Base-by-base conservation (phyloP, 306 rosid species). In the Casuarina glauca region DNA sequence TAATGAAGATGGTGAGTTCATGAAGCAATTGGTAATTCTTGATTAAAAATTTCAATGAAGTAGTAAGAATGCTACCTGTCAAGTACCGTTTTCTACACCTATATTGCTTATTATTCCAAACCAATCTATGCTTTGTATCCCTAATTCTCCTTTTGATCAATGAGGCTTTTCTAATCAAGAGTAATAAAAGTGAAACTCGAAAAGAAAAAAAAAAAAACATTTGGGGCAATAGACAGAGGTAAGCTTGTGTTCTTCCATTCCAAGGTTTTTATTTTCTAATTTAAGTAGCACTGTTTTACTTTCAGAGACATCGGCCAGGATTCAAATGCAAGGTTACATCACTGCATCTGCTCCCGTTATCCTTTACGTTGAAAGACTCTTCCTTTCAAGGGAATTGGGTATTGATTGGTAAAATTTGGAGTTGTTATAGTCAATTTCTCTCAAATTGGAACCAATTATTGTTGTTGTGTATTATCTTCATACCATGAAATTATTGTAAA, bases 1-100 rank as follows among this genome's bases (percentile, higher is more conserved):
- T 85, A 86, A 93, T 69, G 97, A 92, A 87, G 97, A 95, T 17
- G 93, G 98, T 94, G 80, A 84, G 95, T 87, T 48, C 64, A 46
- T 43, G 51, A 72, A 41, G 38, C 43, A 58, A 74, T 52, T 79
- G 70, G 48, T 71, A 38, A 57, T 79, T 76, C 78, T 70, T 46
- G 19, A 15, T 82, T 43, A 44, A 38, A 70, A 50, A 13, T 50
- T 41, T 35, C 43, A 4, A 13, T 4, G 42, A 41, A 66, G 9
- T 4, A 2, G 17, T 2, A 6, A 64, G 2, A 39, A 66, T 17
- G 20, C 4, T 1, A 7, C 12, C 32, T 66, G 1, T 66, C n/a
- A 1, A 16, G 5, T 26, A 1, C 32, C 32, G 32, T 26, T 26
- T 26, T 26, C 32, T 26, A 26, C 1, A 26, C 32, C 32, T 26